These are phyloP conservation scores for Nitzschia sp. DNA, from an alignment of 108 stramenopile genomes.

Conservation along the genomic window DNA sequence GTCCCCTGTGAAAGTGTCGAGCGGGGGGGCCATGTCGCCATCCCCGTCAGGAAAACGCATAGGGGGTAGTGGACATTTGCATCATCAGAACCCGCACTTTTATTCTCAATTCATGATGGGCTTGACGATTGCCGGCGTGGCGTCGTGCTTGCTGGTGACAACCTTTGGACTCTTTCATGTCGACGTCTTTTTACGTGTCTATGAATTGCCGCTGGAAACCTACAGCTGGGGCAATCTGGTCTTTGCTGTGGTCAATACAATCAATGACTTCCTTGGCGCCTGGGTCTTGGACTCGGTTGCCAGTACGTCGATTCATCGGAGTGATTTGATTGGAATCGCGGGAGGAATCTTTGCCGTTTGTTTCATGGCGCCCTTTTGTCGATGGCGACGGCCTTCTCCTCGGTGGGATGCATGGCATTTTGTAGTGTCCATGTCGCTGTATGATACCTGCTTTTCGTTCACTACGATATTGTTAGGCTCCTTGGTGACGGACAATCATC, in stretches of 20 bases:
- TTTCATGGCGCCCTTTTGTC: constrained; percentile 48
- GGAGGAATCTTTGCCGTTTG: constrained; percentile 37
- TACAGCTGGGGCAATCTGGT: constrained; percentile 39
- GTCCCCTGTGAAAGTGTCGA: no score
- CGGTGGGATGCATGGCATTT: constrained; percentile 42
- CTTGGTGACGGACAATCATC: constrained; percentile 50
- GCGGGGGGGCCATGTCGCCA: no score
- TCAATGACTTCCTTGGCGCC: constrained; percentile 40
- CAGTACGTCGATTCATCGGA: constrained; percentile 22
- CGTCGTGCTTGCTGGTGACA: constrained; percentile 28
- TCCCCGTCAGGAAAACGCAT: no score
- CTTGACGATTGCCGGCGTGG: constrained; percentile 45
- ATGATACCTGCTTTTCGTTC: constrained; percentile 50
- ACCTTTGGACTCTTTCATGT: constrained; percentile 48
- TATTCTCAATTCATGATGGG: constrained; percentile 25
- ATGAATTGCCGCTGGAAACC: constrained; percentile 39
- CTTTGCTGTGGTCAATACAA: constrained; percentile 41
- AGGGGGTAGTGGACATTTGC: no score
- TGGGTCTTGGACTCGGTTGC: constrained; percentile 45
- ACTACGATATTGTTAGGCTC: constrained; percentile 40
- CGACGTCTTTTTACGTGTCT: constrained; percentile 50
- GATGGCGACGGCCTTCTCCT: constrained; percentile 22
- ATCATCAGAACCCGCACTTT: no score
- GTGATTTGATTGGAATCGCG: constrained; percentile 42
- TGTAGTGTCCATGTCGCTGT: constrained; percentile 39